Conservation (phyloP, 2,329 filamentous ascomycete species). For the Fragosphaeria purpurea region DNA sequence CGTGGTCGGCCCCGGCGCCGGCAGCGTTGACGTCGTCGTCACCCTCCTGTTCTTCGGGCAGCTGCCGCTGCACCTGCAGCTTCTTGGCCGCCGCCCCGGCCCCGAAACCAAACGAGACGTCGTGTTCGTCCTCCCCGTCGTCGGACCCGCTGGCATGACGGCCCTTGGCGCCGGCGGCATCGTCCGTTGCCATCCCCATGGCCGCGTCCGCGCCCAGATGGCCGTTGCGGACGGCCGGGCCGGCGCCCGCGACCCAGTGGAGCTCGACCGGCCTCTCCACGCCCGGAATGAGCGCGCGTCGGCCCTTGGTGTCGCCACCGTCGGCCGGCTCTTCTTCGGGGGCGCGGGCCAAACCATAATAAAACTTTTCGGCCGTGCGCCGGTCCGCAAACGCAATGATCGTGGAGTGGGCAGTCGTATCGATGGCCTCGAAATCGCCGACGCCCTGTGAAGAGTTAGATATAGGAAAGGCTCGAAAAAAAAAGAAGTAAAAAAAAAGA, state of each 20-base stretch:
- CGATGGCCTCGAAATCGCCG: constrained; percentile 52
- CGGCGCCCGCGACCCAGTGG: constrained; percentile 40
- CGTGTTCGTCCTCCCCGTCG: no score
- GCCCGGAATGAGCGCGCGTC: constrained; percentile 41
- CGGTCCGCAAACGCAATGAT: constrained; percentile 56
- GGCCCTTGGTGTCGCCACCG: constrained; percentile 26
- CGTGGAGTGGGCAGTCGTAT: constrained; percentile 35
- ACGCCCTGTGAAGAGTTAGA: constrained; percentile 34
- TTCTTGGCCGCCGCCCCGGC: no score
- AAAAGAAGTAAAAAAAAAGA: constrained; percentile 16
- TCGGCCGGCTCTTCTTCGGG: neutral
- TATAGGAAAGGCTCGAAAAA: neutral
- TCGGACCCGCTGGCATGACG: no score
- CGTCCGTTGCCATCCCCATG: no score
- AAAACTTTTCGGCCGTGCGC: constrained; percentile 61
- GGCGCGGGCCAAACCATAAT: constrained; percentile 36
- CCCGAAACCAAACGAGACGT: no score
- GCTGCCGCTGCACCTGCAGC: neutral
- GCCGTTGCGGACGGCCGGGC: constrained; percentile 6
- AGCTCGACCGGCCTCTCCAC: constrained; percentile 54
- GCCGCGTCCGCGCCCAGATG: no score
- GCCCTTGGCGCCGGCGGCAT: no score
- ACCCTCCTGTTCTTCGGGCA: neutral
- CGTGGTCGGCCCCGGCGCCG: neutral
- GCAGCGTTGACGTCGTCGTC: neutral